Conservation (phyloP, 2,329 filamentous ascomycete genomes). For the Colletotrichum acutatum region DNA sequence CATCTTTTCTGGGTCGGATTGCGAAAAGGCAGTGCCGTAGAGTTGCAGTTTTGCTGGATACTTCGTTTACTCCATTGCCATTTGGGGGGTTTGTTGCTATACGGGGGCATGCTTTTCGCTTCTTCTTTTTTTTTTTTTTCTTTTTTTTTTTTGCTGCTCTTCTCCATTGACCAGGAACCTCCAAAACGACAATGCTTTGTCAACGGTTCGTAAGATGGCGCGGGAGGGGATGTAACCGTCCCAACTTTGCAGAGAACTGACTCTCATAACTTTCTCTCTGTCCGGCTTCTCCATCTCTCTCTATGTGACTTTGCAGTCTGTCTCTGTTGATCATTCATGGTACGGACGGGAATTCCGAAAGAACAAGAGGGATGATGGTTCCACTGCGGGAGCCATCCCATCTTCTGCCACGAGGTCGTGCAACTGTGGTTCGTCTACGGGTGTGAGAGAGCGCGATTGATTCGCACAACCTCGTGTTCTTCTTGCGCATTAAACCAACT, state of each 20-base stretch:
- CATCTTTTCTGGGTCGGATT: conserved; percentile 10
- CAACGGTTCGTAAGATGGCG: background rate
- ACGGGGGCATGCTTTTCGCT: background rate
- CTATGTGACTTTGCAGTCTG: background rate
- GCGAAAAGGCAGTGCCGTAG: background rate
- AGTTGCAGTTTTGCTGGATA: conserved; percentile 18
- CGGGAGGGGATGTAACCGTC: background rate
- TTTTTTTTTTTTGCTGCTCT: too few species aligned
- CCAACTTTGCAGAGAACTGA: background rate
- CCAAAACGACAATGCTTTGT: background rate
- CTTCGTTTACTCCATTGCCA: background rate
- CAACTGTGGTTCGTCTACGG: background rate
- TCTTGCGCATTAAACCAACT: background rate
- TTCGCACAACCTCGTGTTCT: background rate
- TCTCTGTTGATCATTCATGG: background rate
- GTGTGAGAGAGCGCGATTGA: background rate
- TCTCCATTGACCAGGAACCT: background rate
- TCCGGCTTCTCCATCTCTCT: background rate
- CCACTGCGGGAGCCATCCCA: background rate
- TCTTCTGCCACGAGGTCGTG: conserved; percentile 23
- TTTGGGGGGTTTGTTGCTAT: conserved; percentile 21
- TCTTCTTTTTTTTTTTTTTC: too few species aligned
- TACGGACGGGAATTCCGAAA: background rate
- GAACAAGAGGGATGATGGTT: background rate
- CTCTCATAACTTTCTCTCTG: too few species aligned